phyloP scores from a whole-genome alignment of 2,329 filamentous ascomycete genomes.

The Mycocentrospora acerina region DNA sequence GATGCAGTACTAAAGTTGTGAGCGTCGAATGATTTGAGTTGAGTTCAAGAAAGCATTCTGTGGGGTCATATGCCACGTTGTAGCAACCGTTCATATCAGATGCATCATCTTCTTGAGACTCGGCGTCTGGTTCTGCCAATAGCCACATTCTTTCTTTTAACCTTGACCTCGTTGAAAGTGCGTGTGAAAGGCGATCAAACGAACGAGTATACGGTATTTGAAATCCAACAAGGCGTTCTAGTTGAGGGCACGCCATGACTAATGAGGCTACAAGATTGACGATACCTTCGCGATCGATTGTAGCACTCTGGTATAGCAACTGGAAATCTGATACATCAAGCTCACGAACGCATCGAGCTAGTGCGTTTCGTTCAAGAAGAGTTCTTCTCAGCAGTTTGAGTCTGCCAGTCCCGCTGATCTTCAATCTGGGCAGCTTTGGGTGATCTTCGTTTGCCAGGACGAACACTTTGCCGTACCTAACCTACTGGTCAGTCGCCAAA shows the following conservation, averaged over 20 bases:
- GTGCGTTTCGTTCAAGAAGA: conserved; percentile 52
- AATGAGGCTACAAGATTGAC: conserved; percentile 56
- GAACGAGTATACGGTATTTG: conserved; percentile 54
- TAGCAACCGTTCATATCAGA: conserved; percentile 30
- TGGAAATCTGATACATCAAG: conserved; percentile 56
- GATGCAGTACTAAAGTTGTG: conserved; percentile 54
- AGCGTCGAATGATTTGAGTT: conserved; percentile 55
- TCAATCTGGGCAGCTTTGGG: conserved; percentile 38
- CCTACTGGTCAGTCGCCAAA: conserved; percentile 2
- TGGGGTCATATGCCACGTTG: conserved; percentile 49
- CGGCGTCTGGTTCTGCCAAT: conserved; percentile 34
- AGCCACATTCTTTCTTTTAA: conserved; percentile 60
- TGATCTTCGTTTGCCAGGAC: conserved; percentile 49
- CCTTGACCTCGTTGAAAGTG: conserved; percentile 55
- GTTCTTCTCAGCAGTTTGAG: conserved; percentile 58
- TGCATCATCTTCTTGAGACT: conserved; percentile 36
- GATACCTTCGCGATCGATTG: conserved; percentile 51
- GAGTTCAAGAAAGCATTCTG: conserved; percentile 56
- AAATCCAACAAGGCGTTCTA: conserved; percentile 58
- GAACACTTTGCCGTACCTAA: conserved; percentile 53
- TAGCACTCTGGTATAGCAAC: conserved; percentile 35
- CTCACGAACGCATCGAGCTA: conserved; percentile 56
- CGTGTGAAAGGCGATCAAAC: conserved; percentile 58
- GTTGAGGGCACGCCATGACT: conserved; percentile 60
- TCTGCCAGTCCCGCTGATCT: conserved; percentile 51